Percentiles rank a stretch among this genome's conserved stretches.
Conservation (phyloP, 768 basidiomycete genomes). For the Xanthoconium stramineum region DNA sequence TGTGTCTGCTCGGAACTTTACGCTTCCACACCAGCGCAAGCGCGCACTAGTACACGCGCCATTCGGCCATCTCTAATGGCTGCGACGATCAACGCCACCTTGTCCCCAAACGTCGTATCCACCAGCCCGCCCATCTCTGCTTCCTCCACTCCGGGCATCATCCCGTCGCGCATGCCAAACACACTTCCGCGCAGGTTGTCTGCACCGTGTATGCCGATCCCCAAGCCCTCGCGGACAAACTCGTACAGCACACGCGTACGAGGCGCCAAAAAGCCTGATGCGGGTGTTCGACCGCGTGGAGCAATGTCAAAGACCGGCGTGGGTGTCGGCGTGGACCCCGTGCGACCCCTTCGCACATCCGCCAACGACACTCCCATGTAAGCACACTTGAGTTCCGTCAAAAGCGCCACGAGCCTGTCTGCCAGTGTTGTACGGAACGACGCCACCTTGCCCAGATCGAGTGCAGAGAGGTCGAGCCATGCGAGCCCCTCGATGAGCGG, state of each 20-base stretch:
- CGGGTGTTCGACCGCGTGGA: constrained; percentile 58
- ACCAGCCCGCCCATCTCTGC: constrained; percentile 15
- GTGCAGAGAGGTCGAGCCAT: constrained; percentile 4
- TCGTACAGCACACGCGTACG: constrained; percentile 69
- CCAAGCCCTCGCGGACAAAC: constrained; percentile 66
- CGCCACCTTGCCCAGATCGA: constrained; percentile 24
- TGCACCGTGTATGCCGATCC: constrained; percentile 77
- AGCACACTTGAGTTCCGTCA: constrained; percentile 30
- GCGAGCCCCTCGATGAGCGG: constrained; percentile 54
- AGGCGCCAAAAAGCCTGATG: constrained; percentile 51
- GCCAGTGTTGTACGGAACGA: constrained; percentile 22
- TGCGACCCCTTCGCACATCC: constrained; percentile 16
- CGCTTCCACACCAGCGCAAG: constrained; percentile 38
- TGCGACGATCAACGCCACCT: constrained; percentile 76
- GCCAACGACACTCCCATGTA: constrained; percentile 25
- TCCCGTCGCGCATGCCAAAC: constrained; percentile 44
- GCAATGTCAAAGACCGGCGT: constrained; percentile 41
- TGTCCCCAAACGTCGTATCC: constrained; percentile 64
- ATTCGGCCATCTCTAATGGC: constrained; percentile 71
- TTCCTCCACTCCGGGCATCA: constrained; percentile 44
- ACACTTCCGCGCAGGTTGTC: constrained; percentile 64
- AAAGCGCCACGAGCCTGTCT: constrained; percentile 10
- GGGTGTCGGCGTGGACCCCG: constrained; percentile 12
- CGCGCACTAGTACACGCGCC: constrained; percentile 49
- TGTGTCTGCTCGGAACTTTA: neutral